Conservation (phyloP, 768 basidiomycete species). For the Kwoniella botswanensis region DNA sequence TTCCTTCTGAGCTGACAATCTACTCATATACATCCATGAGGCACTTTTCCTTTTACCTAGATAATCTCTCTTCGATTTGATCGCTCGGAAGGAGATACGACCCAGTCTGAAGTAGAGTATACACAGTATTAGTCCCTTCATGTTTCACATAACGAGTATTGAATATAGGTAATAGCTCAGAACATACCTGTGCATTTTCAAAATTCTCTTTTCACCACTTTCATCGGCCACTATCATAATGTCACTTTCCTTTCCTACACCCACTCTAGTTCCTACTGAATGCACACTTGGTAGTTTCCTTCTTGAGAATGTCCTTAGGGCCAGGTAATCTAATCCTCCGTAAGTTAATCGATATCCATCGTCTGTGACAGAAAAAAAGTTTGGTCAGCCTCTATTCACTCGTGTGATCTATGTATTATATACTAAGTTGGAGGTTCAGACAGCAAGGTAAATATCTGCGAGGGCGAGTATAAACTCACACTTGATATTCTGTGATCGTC, state of each 20-base stretch:
- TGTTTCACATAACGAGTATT: too few relatives aligned
- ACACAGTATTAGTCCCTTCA: not conserved
- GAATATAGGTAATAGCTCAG: too few relatives aligned
- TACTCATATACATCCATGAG: slow-evolving; percentile 99
- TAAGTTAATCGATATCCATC: slow-evolving; percentile 97
- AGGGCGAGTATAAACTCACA: slow-evolving; percentile 64
- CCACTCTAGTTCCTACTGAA: slow-evolving; percentile 96
- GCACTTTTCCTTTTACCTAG: slow-evolving; percentile 93
- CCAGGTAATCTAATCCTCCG: slow-evolving; percentile 96
- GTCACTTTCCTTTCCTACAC: slow-evolving; percentile 98
- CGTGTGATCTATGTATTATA: too few relatives aligned
- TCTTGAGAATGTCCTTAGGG: slow-evolving; percentile 89
- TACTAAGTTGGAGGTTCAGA: too few relatives aligned
- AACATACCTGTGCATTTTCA: slow-evolving; percentile 87
- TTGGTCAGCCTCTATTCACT: not conserved
- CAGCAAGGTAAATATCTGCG: too few relatives aligned
- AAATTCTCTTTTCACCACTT: slow-evolving; percentile 81
- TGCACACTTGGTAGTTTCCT: slow-evolving; percentile 73
- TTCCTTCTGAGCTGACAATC: slow-evolving; percentile 94
- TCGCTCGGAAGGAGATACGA: slow-evolving; percentile 94
- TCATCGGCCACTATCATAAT: slow-evolving; percentile 66
- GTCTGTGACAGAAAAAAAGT: slow-evolving; percentile 63
- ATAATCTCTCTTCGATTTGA: slow-evolving; percentile 96
- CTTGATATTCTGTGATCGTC: slow-evolving; percentile 86
- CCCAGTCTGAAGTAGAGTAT: slow-evolving; percentile 69